These are phyloP conservation scores for Poa pratensis DNA, from an alignment of 176 grass and related monocot species.

Conservation along the genomic window DNA sequence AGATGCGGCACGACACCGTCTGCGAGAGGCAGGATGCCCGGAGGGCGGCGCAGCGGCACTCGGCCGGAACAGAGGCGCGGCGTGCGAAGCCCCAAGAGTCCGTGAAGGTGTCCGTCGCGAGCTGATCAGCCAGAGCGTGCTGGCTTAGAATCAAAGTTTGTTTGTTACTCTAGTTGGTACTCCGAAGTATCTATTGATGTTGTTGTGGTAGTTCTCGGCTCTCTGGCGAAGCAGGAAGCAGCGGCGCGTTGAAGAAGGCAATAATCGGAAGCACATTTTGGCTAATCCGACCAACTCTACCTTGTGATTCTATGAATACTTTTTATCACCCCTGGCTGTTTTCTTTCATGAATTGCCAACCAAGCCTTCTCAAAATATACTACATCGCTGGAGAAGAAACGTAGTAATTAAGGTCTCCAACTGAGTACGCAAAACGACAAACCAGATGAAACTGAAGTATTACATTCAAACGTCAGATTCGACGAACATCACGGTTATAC, in stretches of 20 bases:
- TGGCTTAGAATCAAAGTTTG: background rate
- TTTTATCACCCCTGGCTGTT: no score
- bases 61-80: background rate
- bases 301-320: background rate
- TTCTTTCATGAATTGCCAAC: no score
- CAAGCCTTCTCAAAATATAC: no score
- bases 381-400: no score
- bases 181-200: background rate
- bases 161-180: no score
- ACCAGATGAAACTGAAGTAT: no score
- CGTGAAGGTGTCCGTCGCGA: background rate
- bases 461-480: no score
- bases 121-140: background rate
- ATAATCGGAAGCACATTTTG: background rate
- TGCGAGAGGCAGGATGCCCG: background rate
- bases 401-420: no score
- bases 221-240: background rate
- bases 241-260: background rate
- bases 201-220: background rate
- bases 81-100: background rate
- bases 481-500: no score
- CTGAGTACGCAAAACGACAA: no score
- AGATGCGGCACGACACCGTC: conserved; percentile 48
- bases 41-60: background rate
- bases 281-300: background rate